phyloP scores from a whole-genome alignment of 2,329 filamentous ascomycete genomes.

The Pestalotiopsis sp. region DNA sequence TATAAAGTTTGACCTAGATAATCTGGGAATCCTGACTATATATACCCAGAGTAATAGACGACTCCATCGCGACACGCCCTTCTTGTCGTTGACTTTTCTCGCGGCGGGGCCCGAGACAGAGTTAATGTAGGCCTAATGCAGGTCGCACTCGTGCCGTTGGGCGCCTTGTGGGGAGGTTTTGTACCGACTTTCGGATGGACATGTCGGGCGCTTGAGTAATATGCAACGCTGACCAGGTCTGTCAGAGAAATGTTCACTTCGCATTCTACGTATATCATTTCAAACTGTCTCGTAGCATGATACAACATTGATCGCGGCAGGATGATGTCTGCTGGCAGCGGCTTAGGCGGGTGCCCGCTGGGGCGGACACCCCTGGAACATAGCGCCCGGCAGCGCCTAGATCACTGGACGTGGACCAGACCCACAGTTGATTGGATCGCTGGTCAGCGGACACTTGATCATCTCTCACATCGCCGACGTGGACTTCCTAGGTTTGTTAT shows the following conservation, averaged over 20 bases:
- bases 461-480: not conserved
- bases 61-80: not conserved
- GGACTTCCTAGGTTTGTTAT: not conserved
- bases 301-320: too few relatives aligned
- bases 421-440: not conserved
- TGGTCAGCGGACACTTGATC: not conserved
- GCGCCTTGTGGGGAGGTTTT: not conserved
- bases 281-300: too few relatives aligned
- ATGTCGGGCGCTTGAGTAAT: too few relatives aligned
- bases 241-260: too few relatives aligned
- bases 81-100: conserved; percentile 5
- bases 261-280: too few relatives aligned
- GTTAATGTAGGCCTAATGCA: not conserved
- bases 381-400: not conserved
- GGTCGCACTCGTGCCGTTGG: not conserved
- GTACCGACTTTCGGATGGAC: too few relatives aligned
- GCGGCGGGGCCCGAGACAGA: not conserved
- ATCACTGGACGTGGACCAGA: not conserved
- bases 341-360: not conserved
- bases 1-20: not conserved
- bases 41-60: not conserved
- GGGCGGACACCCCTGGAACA: not conserved
- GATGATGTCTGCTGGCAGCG: too few relatives aligned
- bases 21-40: not conserved
- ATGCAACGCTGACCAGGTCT: too few relatives aligned